Percentiles rank a stretch among this genome's conserved stretches.
Evolutionary conservation across 1,139 yeast species (phyloP).

Genomic region (Blastobotrys capitulatus): DNA sequence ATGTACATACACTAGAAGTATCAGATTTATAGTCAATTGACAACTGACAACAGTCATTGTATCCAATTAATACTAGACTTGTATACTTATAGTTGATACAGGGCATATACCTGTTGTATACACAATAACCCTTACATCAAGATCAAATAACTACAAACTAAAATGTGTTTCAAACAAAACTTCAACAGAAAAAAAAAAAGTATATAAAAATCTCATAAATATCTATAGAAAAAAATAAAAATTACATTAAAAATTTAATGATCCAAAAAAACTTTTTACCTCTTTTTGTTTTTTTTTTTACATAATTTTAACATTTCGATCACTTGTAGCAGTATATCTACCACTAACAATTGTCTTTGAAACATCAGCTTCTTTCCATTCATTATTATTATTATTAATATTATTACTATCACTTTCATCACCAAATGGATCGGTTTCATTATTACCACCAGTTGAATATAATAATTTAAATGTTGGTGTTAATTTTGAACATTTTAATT

Average conservation of each 20-base stretch:
- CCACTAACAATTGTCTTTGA: conserved; percentile 16
- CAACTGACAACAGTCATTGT: no score
- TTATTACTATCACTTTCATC: conserved; percentile 8
- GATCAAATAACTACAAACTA: no score
- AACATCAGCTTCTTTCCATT: conserved; percentile 9
- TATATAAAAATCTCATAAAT: no score
- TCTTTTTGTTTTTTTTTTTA: no score
- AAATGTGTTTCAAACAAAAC: no score
- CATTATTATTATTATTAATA: conserved; percentile 6
- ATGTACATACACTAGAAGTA: no score
- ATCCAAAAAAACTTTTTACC: background rate
- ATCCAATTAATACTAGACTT: no score
- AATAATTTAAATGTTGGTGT: background rate
- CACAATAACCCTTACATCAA: no score
- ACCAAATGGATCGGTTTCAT: conserved; percentile 15
- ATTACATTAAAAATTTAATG: background rate
- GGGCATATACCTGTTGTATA: no score
- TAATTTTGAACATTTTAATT: conserved; percentile 18
- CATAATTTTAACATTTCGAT: conserved; percentile 21
- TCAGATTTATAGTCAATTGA: no score
- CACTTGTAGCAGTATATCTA: conserved; percentile 22
- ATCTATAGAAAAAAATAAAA: background rate
- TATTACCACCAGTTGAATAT: background rate
- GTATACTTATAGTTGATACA: no score
- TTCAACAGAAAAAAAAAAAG: no score